Conservation (phyloP, 257 asterid species). For the Euphrasia confusa region DNA sequence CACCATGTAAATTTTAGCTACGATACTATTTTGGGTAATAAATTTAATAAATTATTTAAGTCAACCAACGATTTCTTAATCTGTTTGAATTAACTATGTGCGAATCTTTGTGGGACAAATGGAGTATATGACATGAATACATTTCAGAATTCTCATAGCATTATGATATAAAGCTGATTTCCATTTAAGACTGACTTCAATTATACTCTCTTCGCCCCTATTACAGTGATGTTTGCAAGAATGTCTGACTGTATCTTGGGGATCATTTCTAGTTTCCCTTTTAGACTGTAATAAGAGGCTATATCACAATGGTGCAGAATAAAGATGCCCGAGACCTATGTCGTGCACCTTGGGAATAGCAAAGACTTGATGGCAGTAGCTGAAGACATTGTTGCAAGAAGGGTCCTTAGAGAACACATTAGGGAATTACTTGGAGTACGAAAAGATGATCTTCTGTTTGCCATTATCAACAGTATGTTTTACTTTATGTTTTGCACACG, state of each 20-base stretch:
- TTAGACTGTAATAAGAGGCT: slow-evolving; percentile 12
- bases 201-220: background rate
- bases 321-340: slow-evolving; percentile 90
- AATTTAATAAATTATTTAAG: no score
- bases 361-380: slow-evolving; percentile 88
- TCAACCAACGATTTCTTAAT: no score
- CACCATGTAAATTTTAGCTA: background rate
- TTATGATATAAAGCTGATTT: slow-evolving; percentile 1
- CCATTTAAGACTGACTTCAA: slow-evolving; percentile 11
- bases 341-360: slow-evolving; percentile 97
- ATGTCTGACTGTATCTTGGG: background rate
- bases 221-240: slow-evolving; percentile 8
- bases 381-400: slow-evolving; percentile 70
- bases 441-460: slow-evolving; percentile 75
- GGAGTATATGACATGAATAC: no score
- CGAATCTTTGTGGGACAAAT: no score
- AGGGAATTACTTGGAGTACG: slow-evolving; percentile 86
- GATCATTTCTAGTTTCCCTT: slow-evolving; percentile 22
- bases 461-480: slow-evolving; percentile 82
- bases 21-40: background rate
- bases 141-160: no score
- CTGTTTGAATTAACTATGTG: no score
- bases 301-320: slow-evolving; percentile 49
- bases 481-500: slow-evolving; percentile 13
- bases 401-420: slow-evolving; percentile 80